Evolutionary conservation across 495 filamentous ascomycete species (phyloP), one percentile per base, ranked within the genome.

Genomic region (Parathielavia hyrcaniae): DNA sequence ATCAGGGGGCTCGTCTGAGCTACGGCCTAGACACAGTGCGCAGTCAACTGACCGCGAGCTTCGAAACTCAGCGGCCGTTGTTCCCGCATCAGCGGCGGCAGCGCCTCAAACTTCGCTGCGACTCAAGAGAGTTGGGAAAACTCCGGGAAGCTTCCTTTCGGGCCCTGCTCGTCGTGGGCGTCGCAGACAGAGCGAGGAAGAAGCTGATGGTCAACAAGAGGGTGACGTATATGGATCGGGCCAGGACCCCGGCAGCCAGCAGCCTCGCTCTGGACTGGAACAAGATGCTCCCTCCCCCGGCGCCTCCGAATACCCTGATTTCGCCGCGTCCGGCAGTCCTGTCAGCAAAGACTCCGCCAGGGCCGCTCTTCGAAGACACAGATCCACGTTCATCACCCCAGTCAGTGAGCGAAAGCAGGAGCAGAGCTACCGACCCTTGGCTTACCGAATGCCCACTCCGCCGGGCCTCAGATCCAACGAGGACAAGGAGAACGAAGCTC

Each of bases 401-500:
- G 38, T 41, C 5, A 39, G 43, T 4, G 32, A 46, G 44, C 50
- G 38, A 22, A 36, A 49, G 43, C 2, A 51, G 20, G 58, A 57
- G 11, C 58, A 57, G 16, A 46, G 50, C 16, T 64, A 64, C 47
- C 53, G 55, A 36, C 69, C 69, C 17, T 57, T 68, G 9, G 71
- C 79, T 6, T 89, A 84, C 73, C 87, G 81, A 57, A 74, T 88
- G n/a, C 84, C 85, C 20, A 77, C 81, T 16, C 76, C 83, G 23
- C 77, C 79, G 13, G 67, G 77, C 2, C 69, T 74, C 41, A 57
- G 89, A 32, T 83, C 86, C 10, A 81, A 70, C 30, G 75, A 81
- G 47, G 87, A 91, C 68, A 86, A 95, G 67, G 89, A 95, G 67
- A 95, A 93, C 68, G 86, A 90, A 52, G 82, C 82, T 10, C 88